Conservation (phyloP, 768 basidiomycete genomes). For the Termitomyces sp. region DNA sequence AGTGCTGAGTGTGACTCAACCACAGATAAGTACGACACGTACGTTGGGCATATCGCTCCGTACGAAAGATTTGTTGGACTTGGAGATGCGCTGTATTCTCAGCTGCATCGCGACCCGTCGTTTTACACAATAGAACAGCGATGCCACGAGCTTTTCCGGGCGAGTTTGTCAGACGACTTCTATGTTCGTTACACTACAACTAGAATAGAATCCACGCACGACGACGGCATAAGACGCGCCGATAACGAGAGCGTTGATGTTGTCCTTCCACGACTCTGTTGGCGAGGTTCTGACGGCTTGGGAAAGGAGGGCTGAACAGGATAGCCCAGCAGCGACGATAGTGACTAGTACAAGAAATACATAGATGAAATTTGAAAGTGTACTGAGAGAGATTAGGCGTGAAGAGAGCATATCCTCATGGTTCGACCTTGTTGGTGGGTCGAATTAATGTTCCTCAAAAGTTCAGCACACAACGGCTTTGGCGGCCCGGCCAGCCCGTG, state of each 20-base stretch:
- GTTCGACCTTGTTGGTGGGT: not conserved
- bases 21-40: constrained; percentile 11
- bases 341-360: constrained; percentile 46
- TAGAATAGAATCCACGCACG: constrained; percentile 36
- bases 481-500: constrained; percentile 8
- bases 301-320: constrained; percentile 61
- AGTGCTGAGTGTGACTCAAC: not conserved
- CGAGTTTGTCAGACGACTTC: not conserved
- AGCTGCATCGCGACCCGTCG: constrained; percentile 64
- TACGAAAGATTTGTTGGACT: constrained; percentile 49
- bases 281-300: constrained; percentile 71
- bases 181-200: not conserved
- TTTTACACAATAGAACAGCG: constrained; percentile 62
- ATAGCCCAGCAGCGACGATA: constrained; percentile 55
- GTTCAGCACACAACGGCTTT: constrained; percentile 1
- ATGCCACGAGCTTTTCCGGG: constrained; percentile 45
- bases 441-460: not conserved
- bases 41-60: constrained; percentile 62
- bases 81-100: constrained; percentile 66
- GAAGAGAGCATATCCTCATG: constrained; percentile 35
- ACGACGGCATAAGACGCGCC: constrained; percentile 69
- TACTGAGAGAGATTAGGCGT: constrained; percentile 31
- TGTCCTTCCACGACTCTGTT: constrained; percentile 49
- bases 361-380: constrained; percentile 56
- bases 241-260: constrained; percentile 67